Base-by-base conservation (phyloP, 2,329 filamentous ascomycete species). In the Sphaerostilbella broomeana region DNA sequence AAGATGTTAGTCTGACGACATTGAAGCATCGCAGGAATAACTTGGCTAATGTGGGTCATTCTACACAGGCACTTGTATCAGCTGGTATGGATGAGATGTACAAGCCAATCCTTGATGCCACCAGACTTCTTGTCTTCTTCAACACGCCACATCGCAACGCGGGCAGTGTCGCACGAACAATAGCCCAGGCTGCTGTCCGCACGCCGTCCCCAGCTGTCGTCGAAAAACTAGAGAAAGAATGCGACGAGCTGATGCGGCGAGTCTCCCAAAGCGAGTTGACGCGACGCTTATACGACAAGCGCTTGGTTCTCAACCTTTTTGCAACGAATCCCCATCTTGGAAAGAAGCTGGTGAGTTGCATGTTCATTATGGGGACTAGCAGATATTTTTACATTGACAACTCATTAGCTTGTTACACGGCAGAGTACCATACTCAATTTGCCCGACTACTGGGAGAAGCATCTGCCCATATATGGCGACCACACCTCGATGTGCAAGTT, bases 131-230 rank as follows among this genome's bases (percentile, higher is more conserved):
- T 4, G 32, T 41, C 2, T 44, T 44, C 19, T 44, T 44, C 27
- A 37, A 36, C 22, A 44, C 42, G 4, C 42, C 42, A n/a, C 42
- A 44, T 24, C 32, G 24, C 19, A 36, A 41, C 12, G 32, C 37
- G 8, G 32, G 27, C 27, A 33, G 22, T 8, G 34, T 25, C n/a
- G 42, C 29, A 19, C 32, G 27, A 15, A 44, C 2, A n/a, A 40
- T 44, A 7, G 42, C 38, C 17, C 26, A 13, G 12, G 25, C 27
- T 20, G 31, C 37, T 16, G 19, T 41, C 11, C 26, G 21, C 5
- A 21, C 38, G 2, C 32, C 38, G 8, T 5, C 31, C 9, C 25
- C 38, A 6, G 21, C 21, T 2, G 20, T 44, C 32, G 16, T 44
- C 13, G 22, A 37, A 15, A 33, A 31, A 32, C 22, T 44, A 9